Base-by-base conservation (phyloP, 257 asterid genomes). In the Gardenia jasminoides region DNA sequence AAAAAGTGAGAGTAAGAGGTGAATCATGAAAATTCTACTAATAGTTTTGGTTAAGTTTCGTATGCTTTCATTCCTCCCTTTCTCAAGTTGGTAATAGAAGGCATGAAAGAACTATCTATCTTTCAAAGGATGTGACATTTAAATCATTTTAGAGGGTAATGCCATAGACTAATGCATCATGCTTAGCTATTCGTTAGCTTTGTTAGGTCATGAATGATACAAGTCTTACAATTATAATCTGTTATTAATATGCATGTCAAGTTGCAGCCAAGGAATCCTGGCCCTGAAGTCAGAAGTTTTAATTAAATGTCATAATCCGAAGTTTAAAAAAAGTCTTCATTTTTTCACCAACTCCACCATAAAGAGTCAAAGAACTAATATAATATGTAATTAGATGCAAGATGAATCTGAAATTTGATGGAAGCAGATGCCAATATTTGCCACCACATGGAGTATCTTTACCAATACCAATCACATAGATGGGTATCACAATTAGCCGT, bases 401-500 rank as follows among this genome's bases (percentile, higher is more conserved):
- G 10, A 54, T 54, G 67, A 61, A 61, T 61, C 67, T n/a, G 10
- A 61, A n/a, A 61, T n/a, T n/a, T 61, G 65, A 56, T 61, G 15
- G 11, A 6, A 22, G 31, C 39, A 10, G n/a, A 47, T 71, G 19
- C 33, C 4, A 20, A 22, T 22, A 43, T 44, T 44, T 70, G n/a
- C n/a, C n/a, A n/a, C n/a, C n/a, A n/a, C n/a, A n/a, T 3, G 15
- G 54, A 16, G 73, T 47, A 54, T 59, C 58, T 46, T 47, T 66
- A 46, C 79, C 66, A 69, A 75, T 67, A 68, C 20, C 28, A 75
- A 75, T 44, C 74, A n/a, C n/a, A n/a, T n/a, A 43, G 56, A 15
- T 67, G 72, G 26, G 28, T 66, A 44, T 68, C 80, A 41, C 71
- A 75, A 56, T 52, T 75, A 19, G 83, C 56, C 50, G 70, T 28